These are phyloP conservation scores for Mrakia blollopis DNA, from an alignment of 768 basidiomycete species.

Conservation along the genomic window DNA sequence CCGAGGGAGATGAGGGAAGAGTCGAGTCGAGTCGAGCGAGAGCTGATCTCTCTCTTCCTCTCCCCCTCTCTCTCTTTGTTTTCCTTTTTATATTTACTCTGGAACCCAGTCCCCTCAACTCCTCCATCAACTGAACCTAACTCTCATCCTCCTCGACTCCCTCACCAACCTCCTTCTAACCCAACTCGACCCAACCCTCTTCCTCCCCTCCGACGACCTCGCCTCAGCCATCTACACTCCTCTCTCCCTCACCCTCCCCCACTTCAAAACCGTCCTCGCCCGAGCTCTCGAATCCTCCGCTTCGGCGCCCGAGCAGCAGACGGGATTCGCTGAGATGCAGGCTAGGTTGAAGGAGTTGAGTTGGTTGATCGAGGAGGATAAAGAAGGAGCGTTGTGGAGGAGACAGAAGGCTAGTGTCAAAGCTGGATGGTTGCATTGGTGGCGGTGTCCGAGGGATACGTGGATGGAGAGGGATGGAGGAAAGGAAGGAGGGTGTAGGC, in stretches of 20 bases:
- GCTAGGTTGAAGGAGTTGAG: background rate
- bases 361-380: background rate
- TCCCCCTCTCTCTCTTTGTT: background rate
- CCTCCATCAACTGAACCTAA: background rate
- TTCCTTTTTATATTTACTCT: too few relatives aligned
- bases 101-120: background rate
- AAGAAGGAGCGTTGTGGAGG: conserved; percentile 26
- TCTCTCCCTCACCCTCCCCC: background rate
- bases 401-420: conserved; percentile 31
- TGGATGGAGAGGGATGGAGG: conserved; percentile 28
- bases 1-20: too few relatives aligned
- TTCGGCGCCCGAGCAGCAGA: background rate
- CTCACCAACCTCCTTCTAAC: conserved; percentile 14
- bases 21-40: too few relatives aligned
- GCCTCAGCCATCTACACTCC: background rate
- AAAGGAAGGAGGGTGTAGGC: background rate
- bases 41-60: background rate
- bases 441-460: conserved; percentile 32
- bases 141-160: conserved; percentile 8
- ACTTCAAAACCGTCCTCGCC: background rate
- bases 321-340: background rate
- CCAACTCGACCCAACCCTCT: conserved; percentile 14
- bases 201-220: conserved; percentile 19
- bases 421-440: background rate
- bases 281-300: background rate